phyloP scores from a whole-genome alignment of 306 rosid species.

The Styphnolobium japonicum region DNA sequence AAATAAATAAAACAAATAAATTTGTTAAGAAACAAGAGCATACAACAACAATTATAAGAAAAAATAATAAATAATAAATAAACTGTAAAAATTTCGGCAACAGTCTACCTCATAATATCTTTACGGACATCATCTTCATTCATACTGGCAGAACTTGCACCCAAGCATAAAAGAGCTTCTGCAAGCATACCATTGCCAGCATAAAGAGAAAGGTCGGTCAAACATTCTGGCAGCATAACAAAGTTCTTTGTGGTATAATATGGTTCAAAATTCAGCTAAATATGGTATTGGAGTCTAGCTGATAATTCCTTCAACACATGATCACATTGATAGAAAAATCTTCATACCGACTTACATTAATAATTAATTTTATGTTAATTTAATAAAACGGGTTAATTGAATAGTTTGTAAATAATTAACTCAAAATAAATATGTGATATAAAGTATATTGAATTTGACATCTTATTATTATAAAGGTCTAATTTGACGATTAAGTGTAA shows the following conservation, averaged over 20 bases:
- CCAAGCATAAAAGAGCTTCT: slow-evolving; percentile 87
- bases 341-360: too few relatives aligned
- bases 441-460: too few relatives aligned
- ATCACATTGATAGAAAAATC: too few relatives aligned
- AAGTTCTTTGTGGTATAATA: too few relatives aligned
- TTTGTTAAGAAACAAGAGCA: neutral
- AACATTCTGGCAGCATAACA: slow-evolving; percentile 14
- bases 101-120: slow-evolving; percentile 48
- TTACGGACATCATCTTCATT: slow-evolving; percentile 45
- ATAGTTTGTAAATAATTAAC: too few relatives aligned
- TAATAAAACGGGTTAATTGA: too few relatives aligned
- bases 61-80: neutral
- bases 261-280: slow-evolving; percentile 3
- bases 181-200: slow-evolving; percentile 64
- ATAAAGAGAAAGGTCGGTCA: slow-evolving; percentile 31
- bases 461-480: too few relatives aligned
- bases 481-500: too few relatives aligned
- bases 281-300: neutral
- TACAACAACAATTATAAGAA: neutral
- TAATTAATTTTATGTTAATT: too few relatives aligned
- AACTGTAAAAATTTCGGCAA: neutral
- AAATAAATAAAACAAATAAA: neutral
- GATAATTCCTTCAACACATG: neutral
- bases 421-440: too few relatives aligned
- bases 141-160: slow-evolving; percentile 70